phyloP scores from a whole-genome alignment of 73 alveolate species.

The Durusdinium trenchii region DNA sequence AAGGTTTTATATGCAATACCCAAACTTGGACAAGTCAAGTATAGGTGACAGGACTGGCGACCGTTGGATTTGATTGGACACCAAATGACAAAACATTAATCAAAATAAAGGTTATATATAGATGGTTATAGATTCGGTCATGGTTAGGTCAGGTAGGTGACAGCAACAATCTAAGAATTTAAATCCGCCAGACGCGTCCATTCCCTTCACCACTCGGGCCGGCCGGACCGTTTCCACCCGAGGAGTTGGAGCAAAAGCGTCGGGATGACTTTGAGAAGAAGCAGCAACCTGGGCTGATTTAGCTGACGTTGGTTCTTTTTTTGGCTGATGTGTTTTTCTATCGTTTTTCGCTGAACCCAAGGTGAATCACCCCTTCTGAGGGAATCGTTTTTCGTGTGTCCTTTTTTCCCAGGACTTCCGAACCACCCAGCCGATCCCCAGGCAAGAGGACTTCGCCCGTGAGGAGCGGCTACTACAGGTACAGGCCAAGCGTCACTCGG shows the following conservation, averaged over 20 bases:
- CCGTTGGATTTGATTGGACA: too few species aligned
- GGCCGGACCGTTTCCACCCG: background rate
- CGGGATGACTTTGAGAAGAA: slow-evolving; percentile 71
- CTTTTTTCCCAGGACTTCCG: background rate
- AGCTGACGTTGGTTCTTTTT: background rate
- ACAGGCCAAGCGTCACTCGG: background rate
- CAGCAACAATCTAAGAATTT: too few species aligned
- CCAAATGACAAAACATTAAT: too few species aligned
- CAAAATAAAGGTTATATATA: too few species aligned
- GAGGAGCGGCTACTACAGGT: slow-evolving; percentile 75
- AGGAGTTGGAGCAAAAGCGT: slow-evolving; percentile 91
- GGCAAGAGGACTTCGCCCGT: slow-evolving; percentile 42
- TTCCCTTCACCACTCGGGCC: slow-evolving; percentile 78
- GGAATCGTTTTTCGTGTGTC: too few species aligned
- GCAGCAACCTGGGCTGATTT: background rate
- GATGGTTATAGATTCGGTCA: too few species aligned
- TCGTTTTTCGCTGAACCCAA: too few species aligned
- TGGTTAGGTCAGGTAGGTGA: too few species aligned
- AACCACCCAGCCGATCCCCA: background rate
- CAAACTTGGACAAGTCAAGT: too few species aligned
- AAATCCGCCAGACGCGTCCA: slow-evolving; percentile 15
- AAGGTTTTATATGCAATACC: too few species aligned
- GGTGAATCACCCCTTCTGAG: too few species aligned
- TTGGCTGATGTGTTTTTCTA: background rate
- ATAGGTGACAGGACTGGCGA: too few species aligned